Evolutionary conservation across 345 rosid genomes (phyloP), one percentile per base, ranked within the genome.

Genomic region (Dimocarpus longan): DNA sequence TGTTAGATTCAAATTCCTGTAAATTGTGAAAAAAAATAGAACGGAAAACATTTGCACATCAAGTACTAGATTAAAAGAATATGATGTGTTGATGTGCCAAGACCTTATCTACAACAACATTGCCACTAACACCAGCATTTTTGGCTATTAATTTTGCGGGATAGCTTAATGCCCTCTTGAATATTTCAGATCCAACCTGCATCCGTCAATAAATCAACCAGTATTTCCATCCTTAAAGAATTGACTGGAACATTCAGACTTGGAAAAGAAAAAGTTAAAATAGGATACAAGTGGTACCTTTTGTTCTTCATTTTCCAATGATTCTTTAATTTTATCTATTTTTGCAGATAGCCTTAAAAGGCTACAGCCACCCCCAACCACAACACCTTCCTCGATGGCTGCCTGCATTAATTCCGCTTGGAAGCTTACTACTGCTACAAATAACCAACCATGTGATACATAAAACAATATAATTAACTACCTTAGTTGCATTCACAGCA

Each of bases 401-500:
- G 98, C 92, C 99, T 95, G 86, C 80, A 80, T 71, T 79, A 71
- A 68, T 42, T 70, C 52, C 72, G 75, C 70, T 80, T 60, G 85
- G 60, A 75, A 68, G 57, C 75, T 62, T 76, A 70, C 60, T 60
- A 70, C 64, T 39, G 9, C 37, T 52, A 2, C 37, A 50, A 39
- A 21, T 62, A 37, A 50, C 28, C 73, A 72, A 59, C 40, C 1
- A 1, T 3, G 2, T 18, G 46, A 74, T 44, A 79, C 63, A 52
- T 32, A 21, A 12, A 78, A 65, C 80, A 50, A 37, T 67, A 70
- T 40, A 74, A 72, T 37, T 44, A 50, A 63, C 39, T 73, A 93
- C 98, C 97, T 95, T 95, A 6, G 99, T 95, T 70, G 99, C 97
- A 82, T 95, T 95, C 80, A 93, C 76, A 80, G 98, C 98, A 88